These are phyloP conservation scores for Calonectria pteridis DNA, from an alignment of 2,329 filamentous ascomycete genomes.

Conservation along the genomic window DNA sequence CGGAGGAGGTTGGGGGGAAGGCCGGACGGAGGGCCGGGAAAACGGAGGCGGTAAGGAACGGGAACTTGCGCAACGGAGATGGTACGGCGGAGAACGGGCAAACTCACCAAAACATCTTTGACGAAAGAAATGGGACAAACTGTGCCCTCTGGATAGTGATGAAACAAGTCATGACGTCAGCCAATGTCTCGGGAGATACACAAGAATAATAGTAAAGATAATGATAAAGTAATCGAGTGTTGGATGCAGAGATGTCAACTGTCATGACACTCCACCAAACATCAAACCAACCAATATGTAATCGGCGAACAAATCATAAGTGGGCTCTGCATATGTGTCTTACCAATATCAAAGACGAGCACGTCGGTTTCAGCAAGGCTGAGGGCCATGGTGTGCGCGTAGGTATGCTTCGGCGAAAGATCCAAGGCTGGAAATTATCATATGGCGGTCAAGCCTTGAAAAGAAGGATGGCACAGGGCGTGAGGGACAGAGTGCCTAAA, in stretches of 20 bases:
- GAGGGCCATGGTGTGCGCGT: constrained; percentile 35
- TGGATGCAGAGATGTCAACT: neutral
- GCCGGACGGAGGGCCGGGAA: constrained; percentile 40
- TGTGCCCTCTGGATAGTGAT: constrained; percentile 74
- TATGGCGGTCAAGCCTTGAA: constrained; percentile 26
- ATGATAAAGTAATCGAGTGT: constrained; percentile 3
- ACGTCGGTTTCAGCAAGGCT: constrained; percentile 48
- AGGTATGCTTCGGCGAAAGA: constrained; percentile 24
- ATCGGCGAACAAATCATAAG: neutral
- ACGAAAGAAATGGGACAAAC: constrained; percentile 88
- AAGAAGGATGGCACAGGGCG: constrained; percentile 14
- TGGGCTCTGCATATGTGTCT: constrained; percentile 34
- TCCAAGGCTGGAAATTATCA: constrained; percentile 29
- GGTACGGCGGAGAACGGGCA: constrained; percentile 35
- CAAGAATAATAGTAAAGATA: neutral
- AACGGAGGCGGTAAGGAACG: constrained; percentile 36
- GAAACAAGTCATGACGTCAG: constrained; percentile 16
- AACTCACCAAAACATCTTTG: constrained; percentile 83
- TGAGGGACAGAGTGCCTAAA: neutral
- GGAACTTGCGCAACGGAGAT: constrained; percentile 29
- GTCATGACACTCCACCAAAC: neutral
- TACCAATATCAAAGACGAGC: constrained; percentile 55
- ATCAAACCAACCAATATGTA: neutral
- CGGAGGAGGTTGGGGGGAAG: constrained; percentile 37
- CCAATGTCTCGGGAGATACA: neutral